These are phyloP conservation scores for Stephanodiscus minutulus DNA, from an alignment of 108 stramenopile genomes.

Conservation along the genomic window DNA sequence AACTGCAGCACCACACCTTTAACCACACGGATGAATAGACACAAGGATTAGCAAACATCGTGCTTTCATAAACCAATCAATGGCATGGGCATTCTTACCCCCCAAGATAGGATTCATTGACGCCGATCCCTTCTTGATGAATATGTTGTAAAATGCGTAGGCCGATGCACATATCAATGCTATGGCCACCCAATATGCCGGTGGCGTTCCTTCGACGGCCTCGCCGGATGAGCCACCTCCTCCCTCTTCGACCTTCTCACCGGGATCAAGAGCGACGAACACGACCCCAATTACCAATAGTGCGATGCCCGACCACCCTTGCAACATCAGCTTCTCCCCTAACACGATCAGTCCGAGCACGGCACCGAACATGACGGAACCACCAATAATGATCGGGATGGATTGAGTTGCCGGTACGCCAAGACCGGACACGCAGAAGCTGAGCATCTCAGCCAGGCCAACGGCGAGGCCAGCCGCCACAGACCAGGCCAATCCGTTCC, in stretches of 20 bases:
- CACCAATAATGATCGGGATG: constrained; percentile 76
- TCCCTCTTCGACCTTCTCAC: constrained; percentile 5
- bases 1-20: constrained; percentile 65
- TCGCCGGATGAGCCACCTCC: background rate
- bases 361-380: constrained; percentile 68
- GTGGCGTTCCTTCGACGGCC: background rate
- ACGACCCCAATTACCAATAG: constrained; percentile 57
- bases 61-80: background rate
- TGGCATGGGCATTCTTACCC: constrained; percentile 19
- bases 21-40: background rate
- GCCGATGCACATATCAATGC: constrained; percentile 68
- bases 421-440: constrained; percentile 61
- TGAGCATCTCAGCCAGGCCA: constrained; percentile 70
- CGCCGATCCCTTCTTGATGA: constrained; percentile 70
- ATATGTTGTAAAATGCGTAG: constrained; percentile 80
- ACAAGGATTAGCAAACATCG: background rate
- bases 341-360: constrained; percentile 51
- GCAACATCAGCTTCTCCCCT: constrained; percentile 44
- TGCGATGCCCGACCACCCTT: constrained; percentile 66
- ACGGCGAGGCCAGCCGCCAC: constrained; percentile 37
- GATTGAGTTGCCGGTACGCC: constrained; percentile 76
- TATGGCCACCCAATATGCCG: constrained; percentile 53
- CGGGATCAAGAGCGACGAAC: constrained; percentile 63
- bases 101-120: constrained; percentile 70
- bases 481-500: constrained; percentile 11